Evolutionary conservation across 441 rosid species (phyloP), one percentile per base, ranked within the genome.

Genomic region (Populus hybrid): DNA sequence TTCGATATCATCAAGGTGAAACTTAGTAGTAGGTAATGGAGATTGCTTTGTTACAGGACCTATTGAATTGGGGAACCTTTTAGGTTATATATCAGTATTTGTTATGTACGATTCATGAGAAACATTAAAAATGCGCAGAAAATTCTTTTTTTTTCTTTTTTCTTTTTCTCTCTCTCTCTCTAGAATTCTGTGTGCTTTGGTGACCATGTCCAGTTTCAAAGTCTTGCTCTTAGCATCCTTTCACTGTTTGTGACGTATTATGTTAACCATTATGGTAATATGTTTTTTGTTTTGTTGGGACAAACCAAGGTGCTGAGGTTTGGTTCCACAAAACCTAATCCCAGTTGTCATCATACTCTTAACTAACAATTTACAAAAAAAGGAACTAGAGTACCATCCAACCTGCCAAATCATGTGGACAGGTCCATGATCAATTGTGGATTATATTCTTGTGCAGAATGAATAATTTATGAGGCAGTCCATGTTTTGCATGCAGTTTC

Each of bases 91-190:
- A 83, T 82, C 21, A 69, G 71, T 82, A 82, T 78, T 85, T 79
- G 79, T 85, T 87, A 73, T 87, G 87, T 85, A 85, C 77, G 65
- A 82, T 82, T 83, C 81, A 82, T 69, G 68, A 76, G 67, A 76
- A 80, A 83, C 91, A 86, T 77, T 85, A 57, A 85, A 83, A 83
- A 86, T 85, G 86, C 86, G 92, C 89, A 83, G 89, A 79, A 84
- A 83, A 79, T 79, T 85, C 82, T 79, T 81, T 81, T 76, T 34
- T 34, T 34, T 34, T 34, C 8, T 1, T 7, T 1, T 6, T 6
- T 6, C 36, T 3, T 32, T 32, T 5, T 30, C 0, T 32, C 9
- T 8, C 40, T 1, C 40, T 7, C 38, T 1, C 38, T 7, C 67
- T 75, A 32, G 26, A 50, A 50, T 70, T 71, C 71, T 32, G 21